These are phyloP conservation scores for Xylaria venustula DNA, from an alignment of 495 filamentous ascomycete species.

Conservation along the genomic window DNA sequence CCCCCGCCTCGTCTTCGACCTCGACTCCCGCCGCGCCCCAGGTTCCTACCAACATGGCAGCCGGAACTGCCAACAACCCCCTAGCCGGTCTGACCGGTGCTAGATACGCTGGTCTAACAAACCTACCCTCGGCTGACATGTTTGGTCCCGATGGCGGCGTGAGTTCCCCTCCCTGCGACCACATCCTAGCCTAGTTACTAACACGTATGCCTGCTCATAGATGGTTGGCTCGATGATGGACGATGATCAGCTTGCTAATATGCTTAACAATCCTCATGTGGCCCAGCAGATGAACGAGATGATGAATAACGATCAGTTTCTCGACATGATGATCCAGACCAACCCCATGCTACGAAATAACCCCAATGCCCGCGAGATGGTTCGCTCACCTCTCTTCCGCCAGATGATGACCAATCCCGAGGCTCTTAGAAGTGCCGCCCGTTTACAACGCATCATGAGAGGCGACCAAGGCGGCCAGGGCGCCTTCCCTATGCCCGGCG, in stretches of 20 bases:
- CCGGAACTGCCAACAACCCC: conserved; percentile 88
- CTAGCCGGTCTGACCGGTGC: conserved; percentile 90
- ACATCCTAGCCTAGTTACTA: conserved; percentile 18
- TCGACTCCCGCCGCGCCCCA: conserved; percentile 52
- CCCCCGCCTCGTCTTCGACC: conserved; percentile 50
- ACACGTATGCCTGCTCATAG: conserved; percentile 46
- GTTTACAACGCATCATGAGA: conserved; percentile 72
- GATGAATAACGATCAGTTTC: conserved; percentile 84
- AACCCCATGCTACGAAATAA: conserved; percentile 86
- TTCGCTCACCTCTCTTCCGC: conserved; percentile 82
- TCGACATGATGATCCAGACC: conserved; percentile 87
- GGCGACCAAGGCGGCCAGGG: conserved; percentile 30
- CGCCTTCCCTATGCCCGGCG: conserved; percentile 85
- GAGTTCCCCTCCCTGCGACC: conserved; percentile 44
- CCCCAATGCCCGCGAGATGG: conserved; percentile 77
- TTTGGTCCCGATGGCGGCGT: conserved; percentile 98
- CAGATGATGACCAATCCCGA: conserved; percentile 96
- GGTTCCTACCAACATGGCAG: conserved; percentile 86
- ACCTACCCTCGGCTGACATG: conserved; percentile 80
- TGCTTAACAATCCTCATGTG: conserved; percentile 84
- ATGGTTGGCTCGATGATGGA: conserved; percentile 82
- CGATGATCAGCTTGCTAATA: conserved; percentile 73
- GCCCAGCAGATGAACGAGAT: conserved; percentile 87
- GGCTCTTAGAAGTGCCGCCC: conserved; percentile 71
- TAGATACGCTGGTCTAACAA: conserved; percentile 87